A percentile compares a stretch with the other conserved stretches of the same genome.
These are phyloP conservation scores for Persicaria tinctoria DNA, from an alignment of 148 eudicot species.

Conservation along the genomic window DNA sequence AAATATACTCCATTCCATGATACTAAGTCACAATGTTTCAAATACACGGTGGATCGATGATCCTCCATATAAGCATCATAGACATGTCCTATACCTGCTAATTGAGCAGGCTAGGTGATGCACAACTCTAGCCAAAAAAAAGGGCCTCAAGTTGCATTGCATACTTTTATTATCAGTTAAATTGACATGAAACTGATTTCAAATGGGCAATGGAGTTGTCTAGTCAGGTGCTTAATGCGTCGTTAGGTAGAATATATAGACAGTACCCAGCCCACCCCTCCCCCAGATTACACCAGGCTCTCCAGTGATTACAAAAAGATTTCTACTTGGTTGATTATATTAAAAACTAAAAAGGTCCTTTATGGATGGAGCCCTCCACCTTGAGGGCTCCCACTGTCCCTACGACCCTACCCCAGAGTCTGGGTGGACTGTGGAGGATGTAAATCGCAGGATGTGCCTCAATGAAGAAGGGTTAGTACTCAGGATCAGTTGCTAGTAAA, in stretches of 20 bases:
- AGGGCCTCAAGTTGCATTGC: not conserved
- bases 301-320: not conserved
- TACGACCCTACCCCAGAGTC: too few relatives aligned
- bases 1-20: too few relatives aligned
- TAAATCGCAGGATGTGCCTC: too few relatives aligned
- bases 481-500: too few relatives aligned
- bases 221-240: not conserved
- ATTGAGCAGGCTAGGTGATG: not conserved
- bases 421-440: too few relatives aligned
- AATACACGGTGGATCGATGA: not conserved
- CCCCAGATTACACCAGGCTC: constrained; percentile 2
- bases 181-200: not conserved
- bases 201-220: not conserved
- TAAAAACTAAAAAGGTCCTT: not conserved
- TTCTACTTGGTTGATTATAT: not conserved
- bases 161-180: not conserved
- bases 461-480: too few relatives aligned
- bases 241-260: not conserved
- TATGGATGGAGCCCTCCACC: too few relatives aligned
- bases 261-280: not conserved
- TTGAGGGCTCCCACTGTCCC: too few relatives aligned
- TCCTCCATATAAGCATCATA: not conserved
- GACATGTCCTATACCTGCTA: not conserved
- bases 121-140: not conserved
- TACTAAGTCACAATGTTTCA: not conserved